Base-by-base conservation (phyloP, 2,329 filamentous ascomycete species). In the Cucurbitaria berberidis region DNA sequence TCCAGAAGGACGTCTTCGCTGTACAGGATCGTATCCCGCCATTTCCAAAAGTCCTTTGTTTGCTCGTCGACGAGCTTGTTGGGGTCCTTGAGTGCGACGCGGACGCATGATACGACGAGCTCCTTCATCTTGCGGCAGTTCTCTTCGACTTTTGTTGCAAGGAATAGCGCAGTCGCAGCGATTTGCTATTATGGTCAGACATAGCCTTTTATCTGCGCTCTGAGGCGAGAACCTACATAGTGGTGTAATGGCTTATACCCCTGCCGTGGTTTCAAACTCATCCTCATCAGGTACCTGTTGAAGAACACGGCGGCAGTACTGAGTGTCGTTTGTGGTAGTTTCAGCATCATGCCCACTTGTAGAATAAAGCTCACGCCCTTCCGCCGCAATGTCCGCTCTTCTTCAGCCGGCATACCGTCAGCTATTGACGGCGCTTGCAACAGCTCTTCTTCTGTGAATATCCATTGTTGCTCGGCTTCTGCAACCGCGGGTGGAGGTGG, bases 361-460 rank as follows among this genome's bases (percentile, higher is more conserved):
- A 91, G 88, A 67, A 99, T 96, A 77, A 99, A 99, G 74, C 96
- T 96, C 70, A 97, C 89, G 41, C 95, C 93, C 74, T 98, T 98
- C 55, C 90, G 89, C 50, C 95, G 86, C 53, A 90, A 83, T 60
- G 89, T 83, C 57, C 91, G 84, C 78, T 98, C 95, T 70, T 95
- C 88, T 26, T 87, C 84, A 3, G 87, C 82, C 8, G 86, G 75
- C 72, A 98, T 85, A 19, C 93, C 93, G 63, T 96, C 90, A 13
- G 92, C 77, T 53, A 96, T 87, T 46, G 91, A 95, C 0, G 95
- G 95, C 6, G 91, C 89, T 69, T 89, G 90, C 47, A 85, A 78
- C 22, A 96, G 83, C 77, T 99, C 95, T 42, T 91, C 87, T 40
- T 89, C 83, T 13, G 88, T 90, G 73, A 97, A 98, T 49, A 91